Conservation (phyloP, 2,329 filamentous ascomycete genomes). For the Biscogniauxia mediterranea region DNA sequence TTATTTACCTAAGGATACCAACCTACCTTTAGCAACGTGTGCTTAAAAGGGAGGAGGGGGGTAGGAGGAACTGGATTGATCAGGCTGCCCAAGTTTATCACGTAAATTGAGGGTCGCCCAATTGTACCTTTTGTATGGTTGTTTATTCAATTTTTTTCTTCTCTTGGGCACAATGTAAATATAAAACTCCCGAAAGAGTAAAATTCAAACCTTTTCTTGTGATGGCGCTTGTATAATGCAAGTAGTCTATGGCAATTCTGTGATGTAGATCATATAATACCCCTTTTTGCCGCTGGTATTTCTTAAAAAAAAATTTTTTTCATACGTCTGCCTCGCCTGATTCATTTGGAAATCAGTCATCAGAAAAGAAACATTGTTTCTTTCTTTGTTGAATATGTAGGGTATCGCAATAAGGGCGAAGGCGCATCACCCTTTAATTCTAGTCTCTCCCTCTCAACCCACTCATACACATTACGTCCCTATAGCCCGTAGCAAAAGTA, state of each 20-base stretch:
- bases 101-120: no score
- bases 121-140: no score
- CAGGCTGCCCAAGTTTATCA: no score
- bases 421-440: background rate
- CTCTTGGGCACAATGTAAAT: background rate
- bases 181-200: background rate
- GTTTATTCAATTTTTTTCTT: background rate
- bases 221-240: background rate
- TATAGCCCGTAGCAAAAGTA: background rate
- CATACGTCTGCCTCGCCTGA: conserved; percentile 4
- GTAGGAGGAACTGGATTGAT: no score
- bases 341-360: background rate
- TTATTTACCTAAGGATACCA: no score
- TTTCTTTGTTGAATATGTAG: conserved; percentile 7
- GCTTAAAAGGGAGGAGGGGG: no score
- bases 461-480: background rate
- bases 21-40: no score
- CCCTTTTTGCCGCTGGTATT: background rate
- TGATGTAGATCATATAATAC: background rate
- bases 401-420: conserved; percentile 14
- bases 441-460: background rate
- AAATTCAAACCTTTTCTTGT: background rate
- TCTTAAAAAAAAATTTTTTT: no score
- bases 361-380: conserved; percentile 1
- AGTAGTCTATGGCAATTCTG: background rate